Conservation (phyloP, 106 monocot genomes). For the Agapanthus africanus region DNA sequence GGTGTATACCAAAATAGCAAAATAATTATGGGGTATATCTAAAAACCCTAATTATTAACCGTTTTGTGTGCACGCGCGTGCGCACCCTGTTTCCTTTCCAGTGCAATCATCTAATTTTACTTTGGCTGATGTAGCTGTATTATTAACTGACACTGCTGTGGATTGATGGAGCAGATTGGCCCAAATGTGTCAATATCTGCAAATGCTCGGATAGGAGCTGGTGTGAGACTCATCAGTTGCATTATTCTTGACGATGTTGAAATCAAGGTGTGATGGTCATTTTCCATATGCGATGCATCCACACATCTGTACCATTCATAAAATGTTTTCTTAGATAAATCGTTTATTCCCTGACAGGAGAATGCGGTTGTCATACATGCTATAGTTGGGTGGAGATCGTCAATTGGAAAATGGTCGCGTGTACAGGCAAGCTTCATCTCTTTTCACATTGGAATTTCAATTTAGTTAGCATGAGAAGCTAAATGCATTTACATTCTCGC, state of each 20-base stretch:
- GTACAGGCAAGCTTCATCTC: constrained; percentile 65
- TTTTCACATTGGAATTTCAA: background rate
- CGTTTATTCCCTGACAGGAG: constrained; percentile 38
- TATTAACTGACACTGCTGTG: background rate
- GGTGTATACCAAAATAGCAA: no score
- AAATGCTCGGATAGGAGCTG: constrained; percentile 93
- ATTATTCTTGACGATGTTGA: constrained; percentile 96
- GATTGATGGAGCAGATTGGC: constrained; percentile 69
- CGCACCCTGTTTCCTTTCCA: background rate
- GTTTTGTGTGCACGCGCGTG: no score
- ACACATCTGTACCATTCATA: background rate
- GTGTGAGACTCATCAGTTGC: constrained; percentile 86
- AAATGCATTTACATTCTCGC: no score
- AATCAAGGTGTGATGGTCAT: constrained; percentile 47
- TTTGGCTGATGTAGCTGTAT: background rate
- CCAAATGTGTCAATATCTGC: constrained; percentile 98
- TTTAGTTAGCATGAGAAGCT: no score
- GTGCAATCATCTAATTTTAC: background rate
- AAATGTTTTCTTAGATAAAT: background rate
- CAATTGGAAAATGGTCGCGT: constrained; percentile 91
- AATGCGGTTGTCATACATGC: constrained; percentile 90
- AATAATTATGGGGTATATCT: no score
- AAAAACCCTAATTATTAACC: no score
- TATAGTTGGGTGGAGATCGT: constrained; percentile 97
- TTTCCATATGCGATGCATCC: background rate